Evolutionary conservation across 1,284 basidiomycete genomes (phyloP).

Genomic region (Leccinum griseonigrum): DNA sequence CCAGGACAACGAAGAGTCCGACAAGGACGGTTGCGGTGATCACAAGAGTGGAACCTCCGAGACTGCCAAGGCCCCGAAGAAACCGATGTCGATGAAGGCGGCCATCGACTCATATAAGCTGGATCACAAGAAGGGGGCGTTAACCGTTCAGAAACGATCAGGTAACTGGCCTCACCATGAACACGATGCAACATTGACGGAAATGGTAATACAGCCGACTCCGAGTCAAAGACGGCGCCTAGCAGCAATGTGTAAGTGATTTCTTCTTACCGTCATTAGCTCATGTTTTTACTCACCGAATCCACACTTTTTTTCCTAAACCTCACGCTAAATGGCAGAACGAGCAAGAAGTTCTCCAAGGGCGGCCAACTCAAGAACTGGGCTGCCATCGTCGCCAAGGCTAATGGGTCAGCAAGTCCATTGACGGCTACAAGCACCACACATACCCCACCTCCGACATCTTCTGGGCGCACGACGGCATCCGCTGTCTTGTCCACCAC

Average conservation of each 20-base stretch:
- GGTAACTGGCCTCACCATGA: not conserved
- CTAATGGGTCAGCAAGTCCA: not conserved
- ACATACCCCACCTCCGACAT: not conserved
- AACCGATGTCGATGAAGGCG: not conserved
- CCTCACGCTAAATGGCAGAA: not conserved
- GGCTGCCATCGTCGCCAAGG: not conserved
- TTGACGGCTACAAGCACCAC: not conserved
- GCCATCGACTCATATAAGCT: not conserved
- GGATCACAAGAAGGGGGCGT: not conserved
- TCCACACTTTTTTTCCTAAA: not conserved
- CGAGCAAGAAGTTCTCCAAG: not conserved
- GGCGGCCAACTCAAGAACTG: not conserved
- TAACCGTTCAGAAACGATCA: not conserved
- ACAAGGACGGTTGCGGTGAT: not conserved
- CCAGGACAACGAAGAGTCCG: not conserved
- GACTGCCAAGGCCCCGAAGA: not conserved
- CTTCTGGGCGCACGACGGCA: not conserved
- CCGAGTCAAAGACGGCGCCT: not conserved
- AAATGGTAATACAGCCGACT: not conserved
- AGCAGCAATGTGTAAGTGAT: not conserved
- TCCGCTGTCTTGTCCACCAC: not conserved
- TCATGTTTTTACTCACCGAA: not conserved
- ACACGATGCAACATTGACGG: not conserved
- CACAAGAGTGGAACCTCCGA: not conserved
- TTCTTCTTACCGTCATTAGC: not conserved